Percentiles rank a stretch among this genome's conserved stretches.
phyloP scores from a whole-genome alignment of 306 rosid species.

The Casuarina equisetifolia region DNA sequence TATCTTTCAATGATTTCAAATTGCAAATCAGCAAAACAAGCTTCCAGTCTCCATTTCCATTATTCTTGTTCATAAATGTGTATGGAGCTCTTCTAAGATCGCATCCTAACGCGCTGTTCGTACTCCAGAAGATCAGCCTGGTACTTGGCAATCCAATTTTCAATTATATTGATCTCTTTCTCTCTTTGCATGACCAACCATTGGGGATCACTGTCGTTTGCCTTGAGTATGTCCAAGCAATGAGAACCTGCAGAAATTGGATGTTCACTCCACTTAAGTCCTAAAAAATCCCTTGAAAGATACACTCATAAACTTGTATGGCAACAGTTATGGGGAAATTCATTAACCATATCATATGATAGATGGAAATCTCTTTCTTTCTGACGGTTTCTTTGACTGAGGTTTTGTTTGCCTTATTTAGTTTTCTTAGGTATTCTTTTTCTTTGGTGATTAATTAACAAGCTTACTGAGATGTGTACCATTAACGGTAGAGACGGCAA shows the following conservation, averaged over 20 bases:
- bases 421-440: neutral
- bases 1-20: neutral
- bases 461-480: slow-evolving; percentile 33
- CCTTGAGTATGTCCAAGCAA: slow-evolving; percentile 42
- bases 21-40: neutral
- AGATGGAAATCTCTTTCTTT: neutral
- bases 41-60: neutral
- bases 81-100: neutral
- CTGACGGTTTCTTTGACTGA: neutral
- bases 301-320: neutral
- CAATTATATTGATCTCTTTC: slow-evolving; percentile 36
- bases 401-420: neutral
- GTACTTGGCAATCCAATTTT: slow-evolving; percentile 45
- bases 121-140: slow-evolving; percentile 32
- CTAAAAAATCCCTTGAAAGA: neutral
- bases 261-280: neutral
- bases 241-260: slow-evolving; percentile 49
- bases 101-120: neutral
- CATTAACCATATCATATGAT: too few species aligned
- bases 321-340: neutral
- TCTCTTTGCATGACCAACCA: slow-evolving; percentile 48
- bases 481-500: slow-evolving; percentile 46
- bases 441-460: neutral
- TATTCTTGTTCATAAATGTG: neutral
- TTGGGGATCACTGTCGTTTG: slow-evolving; percentile 38